These are phyloP conservation scores for Debaryomycetaceae sp. DNA, from an alignment of 1,139 yeast genomes.

Conservation along the genomic window DNA sequence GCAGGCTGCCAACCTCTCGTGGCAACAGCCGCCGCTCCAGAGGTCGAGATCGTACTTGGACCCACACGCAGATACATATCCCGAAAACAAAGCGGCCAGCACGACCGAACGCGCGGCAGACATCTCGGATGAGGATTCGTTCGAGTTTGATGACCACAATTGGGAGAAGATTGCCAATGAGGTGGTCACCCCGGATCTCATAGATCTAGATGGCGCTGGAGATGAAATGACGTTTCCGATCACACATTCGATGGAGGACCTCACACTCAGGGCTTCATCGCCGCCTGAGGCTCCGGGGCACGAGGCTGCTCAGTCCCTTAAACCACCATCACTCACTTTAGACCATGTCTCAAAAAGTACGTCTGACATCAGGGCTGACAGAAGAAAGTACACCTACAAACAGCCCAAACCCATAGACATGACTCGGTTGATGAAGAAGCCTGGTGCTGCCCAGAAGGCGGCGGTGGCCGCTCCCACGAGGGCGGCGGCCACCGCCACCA, in stretches of 20 bases:
- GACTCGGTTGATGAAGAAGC: conserved; percentile 29
- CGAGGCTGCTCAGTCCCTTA: neutral
- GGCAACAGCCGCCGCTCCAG: conserved; percentile 26
- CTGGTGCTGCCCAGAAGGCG: conserved; percentile 3
- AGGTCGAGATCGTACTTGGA: neutral
- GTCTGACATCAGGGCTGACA: conserved; percentile 7
- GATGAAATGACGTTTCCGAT: conserved; percentile 8
- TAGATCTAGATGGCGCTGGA: conserved; percentile 31
- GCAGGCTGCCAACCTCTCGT: conserved; percentile 46
- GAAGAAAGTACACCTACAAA: conserved; percentile 30
- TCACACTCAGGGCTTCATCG: conserved; percentile 15
- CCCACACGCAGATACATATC: conserved; percentile 9
- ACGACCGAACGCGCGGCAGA: conserved; percentile 27
- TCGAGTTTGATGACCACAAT: conserved; percentile 18
- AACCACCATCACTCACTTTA: conserved; percentile 9
- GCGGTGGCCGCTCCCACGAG: conserved; percentile 3
- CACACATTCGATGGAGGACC: conserved; percentile 16
- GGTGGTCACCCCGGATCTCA: conserved; percentile 21
- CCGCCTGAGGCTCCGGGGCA: conserved; percentile 8
- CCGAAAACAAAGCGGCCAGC: conserved; percentile 3
- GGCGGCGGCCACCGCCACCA: conserved; percentile 1
- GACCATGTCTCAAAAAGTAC: conserved; percentile 8
- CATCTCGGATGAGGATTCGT: conserved; percentile 46
- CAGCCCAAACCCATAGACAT: conserved; percentile 44
- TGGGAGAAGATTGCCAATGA: conserved; percentile 27